Percentiles rank a stretch among this genome's conserved stretches.
phyloP scores from a whole-genome alignment of 495 filamentous ascomycete genomes.

The Penicillium waksmanii region DNA sequence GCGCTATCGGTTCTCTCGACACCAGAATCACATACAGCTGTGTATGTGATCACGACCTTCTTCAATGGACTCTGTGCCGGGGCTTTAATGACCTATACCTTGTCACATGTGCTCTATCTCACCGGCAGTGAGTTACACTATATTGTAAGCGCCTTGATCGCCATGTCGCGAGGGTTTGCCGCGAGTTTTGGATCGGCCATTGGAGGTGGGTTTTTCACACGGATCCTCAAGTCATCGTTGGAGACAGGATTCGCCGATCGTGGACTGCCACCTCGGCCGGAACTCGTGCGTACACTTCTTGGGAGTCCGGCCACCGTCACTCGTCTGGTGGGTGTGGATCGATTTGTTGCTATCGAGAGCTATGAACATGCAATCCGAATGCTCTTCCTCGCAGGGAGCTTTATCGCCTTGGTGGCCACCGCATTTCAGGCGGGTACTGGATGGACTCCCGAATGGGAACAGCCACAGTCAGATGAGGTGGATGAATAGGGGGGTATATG shows the following conservation, averaged over 20 bases:
- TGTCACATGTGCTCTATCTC: slow-evolving; percentile 76
- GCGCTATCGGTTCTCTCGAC: slow-evolving; percentile 55
- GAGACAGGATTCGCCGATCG: slow-evolving; percentile 60
- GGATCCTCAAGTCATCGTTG: slow-evolving; percentile 59
- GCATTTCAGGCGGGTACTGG: slow-evolving; percentile 70
- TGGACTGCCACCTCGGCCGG: slow-evolving; percentile 46
- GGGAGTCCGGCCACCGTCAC: slow-evolving; percentile 69
- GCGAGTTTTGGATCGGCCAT: slow-evolving; percentile 76
- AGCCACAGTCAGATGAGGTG: slow-evolving; percentile 5
- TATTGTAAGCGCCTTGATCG: slow-evolving; percentile 68
- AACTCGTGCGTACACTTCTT: slow-evolving; percentile 64
- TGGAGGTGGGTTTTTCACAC: slow-evolving; percentile 73
- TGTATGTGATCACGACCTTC: slow-evolving; percentile 62
- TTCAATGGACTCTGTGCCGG: slow-evolving; percentile 71
- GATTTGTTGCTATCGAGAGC: slow-evolving; percentile 60
- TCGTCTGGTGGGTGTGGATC: slow-evolving; percentile 55
- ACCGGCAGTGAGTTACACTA: slow-evolving; percentile 64
- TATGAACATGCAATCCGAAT: slow-evolving; percentile 62
- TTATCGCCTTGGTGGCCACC: slow-evolving; percentile 55
- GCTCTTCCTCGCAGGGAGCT: slow-evolving; percentile 61
- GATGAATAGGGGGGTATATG: neutral
- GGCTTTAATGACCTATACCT: slow-evolving; percentile 72
- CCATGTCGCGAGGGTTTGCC: slow-evolving; percentile 75
- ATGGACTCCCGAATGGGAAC: slow-evolving; percentile 48
- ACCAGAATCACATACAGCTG: slow-evolving; percentile 38